Evolutionary conservation across 2,329 filamentous ascomycete species (phyloP), one percentile per base, ranked within the genome.

Genomic region (Trichoderma hamatum): DNA sequence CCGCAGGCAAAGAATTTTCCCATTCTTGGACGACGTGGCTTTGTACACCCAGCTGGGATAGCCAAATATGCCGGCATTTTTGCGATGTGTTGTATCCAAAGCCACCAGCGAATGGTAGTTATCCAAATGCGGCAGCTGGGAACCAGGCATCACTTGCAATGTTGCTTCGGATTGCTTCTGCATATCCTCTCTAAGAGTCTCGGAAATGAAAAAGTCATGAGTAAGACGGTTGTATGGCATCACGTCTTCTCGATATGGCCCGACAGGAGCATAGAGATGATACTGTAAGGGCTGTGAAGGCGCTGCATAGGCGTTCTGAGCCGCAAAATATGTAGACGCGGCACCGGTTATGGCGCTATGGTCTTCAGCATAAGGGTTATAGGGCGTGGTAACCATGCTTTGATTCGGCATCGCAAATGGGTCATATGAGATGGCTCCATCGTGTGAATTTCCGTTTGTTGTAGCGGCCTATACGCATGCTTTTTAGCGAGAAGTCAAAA

Each of bases 21-120:
- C 96, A 74, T 95, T 95, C 77, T 96, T 96, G 78, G 88, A 90
- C 7, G 93, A 97, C 28, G 91, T 90, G 10, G 94, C 95, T 82
- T 98, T 98, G 83, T 97, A 99, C 0, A 97, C 88, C 93, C 94
- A 98, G 74, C 91, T 97, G 6, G 91, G 89, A 75, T 93, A 97
- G 32, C 94, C 93, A 79, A 97, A 97, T 19, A 92, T 88, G 14
- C 88, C 86, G 4, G 90, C 87, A 73, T 90, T 93, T 78, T 93
- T 94, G 72, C 94, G 88, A 70, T 93, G 89, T 61, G 86, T 91
- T 10, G 90, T 92, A 78, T 98, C 94, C 54, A 99, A 83, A 4
- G 95, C 93, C 10, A 97, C 94, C 13, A 99, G 85, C 4, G 94
- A 96, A 79, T 98, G 94, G 77, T 96, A 98, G 74, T 94, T 90